phyloP scores from a whole-genome alignment of 108 stramenopile genomes.

The Skeletonema costatum region DNA sequence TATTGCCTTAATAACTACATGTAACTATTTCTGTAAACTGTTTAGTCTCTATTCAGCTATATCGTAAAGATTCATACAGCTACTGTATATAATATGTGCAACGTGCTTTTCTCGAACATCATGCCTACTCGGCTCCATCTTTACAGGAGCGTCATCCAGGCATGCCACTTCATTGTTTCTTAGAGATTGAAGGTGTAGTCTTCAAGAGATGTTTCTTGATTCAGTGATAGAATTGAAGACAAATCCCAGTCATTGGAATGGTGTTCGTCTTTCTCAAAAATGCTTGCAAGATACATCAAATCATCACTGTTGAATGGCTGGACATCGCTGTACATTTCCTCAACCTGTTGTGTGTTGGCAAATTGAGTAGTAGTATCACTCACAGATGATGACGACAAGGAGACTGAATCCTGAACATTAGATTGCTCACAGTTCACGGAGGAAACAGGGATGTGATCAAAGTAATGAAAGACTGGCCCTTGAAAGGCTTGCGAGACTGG shows the following conservation, averaged over 20 bases:
- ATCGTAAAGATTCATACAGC: too few species aligned
- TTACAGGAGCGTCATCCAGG: not conserved
- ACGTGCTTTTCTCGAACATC: not conserved
- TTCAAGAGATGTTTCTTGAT: not conserved
- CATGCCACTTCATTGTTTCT: not conserved
- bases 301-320: not conserved
- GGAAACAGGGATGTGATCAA: not conserved
- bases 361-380: not conserved
- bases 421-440: not conserved
- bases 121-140: not conserved
- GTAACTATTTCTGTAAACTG: too few species aligned
- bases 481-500: not conserved
- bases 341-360: not conserved
- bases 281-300: slow-evolving; percentile 6
- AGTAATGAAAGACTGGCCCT: not conserved
- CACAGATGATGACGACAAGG: not conserved
- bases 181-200: slow-evolving; percentile 34
- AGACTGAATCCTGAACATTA: not conserved
- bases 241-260: not conserved
- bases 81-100: not conserved
- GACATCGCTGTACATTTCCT: not conserved
- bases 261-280: slow-evolving; percentile 1
- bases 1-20: too few species aligned
- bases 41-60: too few species aligned
- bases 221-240: not conserved